phyloP scores from a whole-genome alignment of 2,329 filamentous ascomycete genomes.

The Chrysoporthe deuterocubensis region DNA sequence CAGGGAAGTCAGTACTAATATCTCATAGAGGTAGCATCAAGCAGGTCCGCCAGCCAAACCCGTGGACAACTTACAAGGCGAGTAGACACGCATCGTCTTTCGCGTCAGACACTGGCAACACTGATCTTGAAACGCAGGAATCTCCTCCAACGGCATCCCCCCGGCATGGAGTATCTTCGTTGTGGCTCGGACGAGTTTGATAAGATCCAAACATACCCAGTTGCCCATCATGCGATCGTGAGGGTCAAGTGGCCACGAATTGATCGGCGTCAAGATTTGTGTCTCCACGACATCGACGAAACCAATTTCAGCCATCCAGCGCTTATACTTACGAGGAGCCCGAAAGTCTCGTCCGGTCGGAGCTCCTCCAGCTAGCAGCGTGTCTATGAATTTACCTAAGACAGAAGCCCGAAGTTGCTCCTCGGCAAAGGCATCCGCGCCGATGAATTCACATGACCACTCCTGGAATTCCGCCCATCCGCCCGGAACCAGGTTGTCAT shows the following conservation, averaged over 20 bases:
- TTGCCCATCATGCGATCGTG: constrained; percentile 15
- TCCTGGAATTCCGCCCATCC: constrained; percentile 18
- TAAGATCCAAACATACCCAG: constrained; percentile 12
- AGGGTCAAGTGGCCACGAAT: constrained; percentile 14
- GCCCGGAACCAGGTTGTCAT: constrained; percentile 11
- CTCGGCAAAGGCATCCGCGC: constrained; percentile 5
- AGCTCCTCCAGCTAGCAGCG: constrained; percentile 2
- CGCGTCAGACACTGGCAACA: constrained; percentile 8
- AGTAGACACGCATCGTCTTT: constrained; percentile 10
- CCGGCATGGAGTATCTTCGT: constrained; percentile 19
- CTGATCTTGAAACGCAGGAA: constrained; percentile 11
- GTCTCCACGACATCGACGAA: constrained; percentile 36
- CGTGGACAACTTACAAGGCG: constrained; percentile 2
- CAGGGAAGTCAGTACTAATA: background rate
- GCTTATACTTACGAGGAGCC: constrained; percentile 32
- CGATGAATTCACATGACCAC: constrained; percentile 12
- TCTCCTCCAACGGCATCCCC: constrained; percentile 6
- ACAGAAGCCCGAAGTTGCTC: background rate
- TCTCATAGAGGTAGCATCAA: background rate
- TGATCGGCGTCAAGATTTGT: constrained; percentile 10
- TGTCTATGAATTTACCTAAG: background rate
- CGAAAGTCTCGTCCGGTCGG: constrained; percentile 29
- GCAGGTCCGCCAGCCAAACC: too few species aligned
- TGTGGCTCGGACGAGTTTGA: constrained; percentile 6
- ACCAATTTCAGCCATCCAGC: constrained; percentile 35